Percentiles rank a stretch among this genome's conserved stretches.
These are phyloP conservation scores for Phaseolus coccineus DNA, from an alignment of 331 rosid genomes.

Conservation along the genomic window DNA sequence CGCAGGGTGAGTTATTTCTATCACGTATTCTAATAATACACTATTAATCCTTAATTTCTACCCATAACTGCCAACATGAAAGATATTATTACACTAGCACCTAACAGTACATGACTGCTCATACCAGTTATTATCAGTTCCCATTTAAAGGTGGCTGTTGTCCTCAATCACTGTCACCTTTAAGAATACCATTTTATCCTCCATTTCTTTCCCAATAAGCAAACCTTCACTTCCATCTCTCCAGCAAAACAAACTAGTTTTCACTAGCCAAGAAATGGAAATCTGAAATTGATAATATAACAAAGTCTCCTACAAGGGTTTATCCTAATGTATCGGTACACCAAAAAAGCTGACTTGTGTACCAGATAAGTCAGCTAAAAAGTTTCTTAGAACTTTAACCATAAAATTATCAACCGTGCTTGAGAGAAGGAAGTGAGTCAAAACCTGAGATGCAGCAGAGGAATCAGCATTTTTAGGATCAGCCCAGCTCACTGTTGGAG, in stretches of 20 bases:
- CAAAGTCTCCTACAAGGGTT: neutral
- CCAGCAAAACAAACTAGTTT: neutral
- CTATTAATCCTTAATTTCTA: neutral
- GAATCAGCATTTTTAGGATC: conserved; percentile 94
- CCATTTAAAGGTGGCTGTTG: neutral
- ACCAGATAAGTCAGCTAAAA: neutral
- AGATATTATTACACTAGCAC: neutral
- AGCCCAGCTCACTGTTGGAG: conserved; percentile 99
- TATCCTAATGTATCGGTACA: neutral
- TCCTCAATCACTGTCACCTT: neutral
- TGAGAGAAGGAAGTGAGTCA: conserved; percentile 17
- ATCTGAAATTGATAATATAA: neutral
- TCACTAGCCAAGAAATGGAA: neutral
- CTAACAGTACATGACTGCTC: neutral
- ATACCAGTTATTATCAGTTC: neutral
- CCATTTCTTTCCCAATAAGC: neutral
- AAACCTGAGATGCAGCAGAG: conserved; percentile 93
- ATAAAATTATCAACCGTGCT: conserved; percentile 22
- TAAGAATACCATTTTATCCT: neutral
- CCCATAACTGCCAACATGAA: neutral
- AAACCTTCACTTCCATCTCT: neutral
- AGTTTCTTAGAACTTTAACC: conserved; percentile 14
- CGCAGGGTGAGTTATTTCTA: neutral
- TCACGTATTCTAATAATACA: neutral
- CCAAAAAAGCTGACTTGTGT: neutral